These are phyloP conservation scores for Microcos paniculata DNA, from an alignment of 345 rosid genomes.

Conservation along the genomic window DNA sequence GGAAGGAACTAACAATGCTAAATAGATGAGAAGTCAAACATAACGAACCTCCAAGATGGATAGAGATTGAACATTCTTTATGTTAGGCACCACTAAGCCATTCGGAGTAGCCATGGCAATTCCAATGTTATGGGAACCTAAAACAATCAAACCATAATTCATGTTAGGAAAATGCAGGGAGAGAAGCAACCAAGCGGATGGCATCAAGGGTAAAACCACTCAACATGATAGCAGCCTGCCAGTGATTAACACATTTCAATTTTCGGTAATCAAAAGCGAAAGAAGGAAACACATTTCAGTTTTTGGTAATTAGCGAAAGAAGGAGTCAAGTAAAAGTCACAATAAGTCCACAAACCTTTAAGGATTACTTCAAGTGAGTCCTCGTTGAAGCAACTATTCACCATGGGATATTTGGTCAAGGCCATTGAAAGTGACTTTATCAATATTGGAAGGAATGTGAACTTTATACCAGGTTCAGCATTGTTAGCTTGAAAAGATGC, in stretches of 20 bases:
- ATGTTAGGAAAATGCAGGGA: background rate
- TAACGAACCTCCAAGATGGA: slow-evolving; percentile 68
- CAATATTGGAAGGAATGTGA: slow-evolving; percentile 83
- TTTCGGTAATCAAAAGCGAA: background rate
- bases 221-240: background rate
- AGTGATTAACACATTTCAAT: background rate
- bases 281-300: too few species aligned
- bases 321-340: background rate
- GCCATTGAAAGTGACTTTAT: slow-evolving; percentile 90
- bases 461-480: slow-evolving; percentile 60
- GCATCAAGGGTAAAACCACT: background rate
- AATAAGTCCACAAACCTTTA: slow-evolving; percentile 49
- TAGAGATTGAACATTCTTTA: slow-evolving; percentile 85
- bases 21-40: background rate
- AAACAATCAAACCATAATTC: slow-evolving; percentile 10
- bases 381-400: slow-evolving; percentile 89
- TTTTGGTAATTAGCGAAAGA: too few species aligned
- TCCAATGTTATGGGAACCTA: slow-evolving; percentile 93
- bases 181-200: background rate
- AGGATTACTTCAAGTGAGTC: slow-evolving; percentile 68
- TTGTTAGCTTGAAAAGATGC: slow-evolving; percentile 65
- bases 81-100: slow-evolving; percentile 89
- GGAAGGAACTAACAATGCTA: background rate
- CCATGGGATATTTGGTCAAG: slow-evolving; percentile 63
- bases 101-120: slow-evolving; percentile 91